These are phyloP conservation scores for Penicillium sclerotigenum DNA, from an alignment of 2,329 filamentous ascomycete species.

Conservation along the genomic window DNA sequence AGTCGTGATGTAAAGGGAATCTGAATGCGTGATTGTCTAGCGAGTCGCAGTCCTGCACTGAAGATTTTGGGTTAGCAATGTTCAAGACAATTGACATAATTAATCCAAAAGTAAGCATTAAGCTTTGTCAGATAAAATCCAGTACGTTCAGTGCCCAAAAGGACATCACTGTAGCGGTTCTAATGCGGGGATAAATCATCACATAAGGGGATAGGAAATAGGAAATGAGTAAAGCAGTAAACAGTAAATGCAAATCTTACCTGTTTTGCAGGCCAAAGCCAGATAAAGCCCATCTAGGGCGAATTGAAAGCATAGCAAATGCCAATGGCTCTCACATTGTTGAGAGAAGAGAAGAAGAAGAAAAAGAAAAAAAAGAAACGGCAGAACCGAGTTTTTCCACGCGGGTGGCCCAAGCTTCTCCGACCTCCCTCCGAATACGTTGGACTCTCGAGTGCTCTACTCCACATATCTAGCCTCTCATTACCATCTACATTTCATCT, in stretches of 20 bases:
- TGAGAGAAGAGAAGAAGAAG: slow-evolving; percentile 15
- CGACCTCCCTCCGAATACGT: slow-evolving; percentile 12
- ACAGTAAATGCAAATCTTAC: slow-evolving; percentile 31
- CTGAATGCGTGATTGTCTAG: slow-evolving; percentile 7
- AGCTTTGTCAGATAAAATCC: slow-evolving; percentile 19
- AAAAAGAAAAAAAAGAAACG: slow-evolving; percentile 9
- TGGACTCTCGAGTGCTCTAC: slow-evolving; percentile 3
- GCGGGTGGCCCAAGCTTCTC: slow-evolving; percentile 31
- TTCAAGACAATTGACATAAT: slow-evolving; percentile 1
- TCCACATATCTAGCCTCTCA: not conserved
- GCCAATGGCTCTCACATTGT: slow-evolving; percentile 23
- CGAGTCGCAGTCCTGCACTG: slow-evolving; percentile 27
- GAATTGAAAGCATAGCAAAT: slow-evolving; percentile 40
- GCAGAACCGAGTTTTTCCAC: slow-evolving; percentile 23
- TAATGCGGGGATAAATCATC: slow-evolving; percentile 49
- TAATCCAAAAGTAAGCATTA: slow-evolving; percentile 19
- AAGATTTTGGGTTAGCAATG: slow-evolving; percentile 24
- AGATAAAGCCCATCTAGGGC: slow-evolving; percentile 36
- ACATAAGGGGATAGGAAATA: slow-evolving; percentile 25
- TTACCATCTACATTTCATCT: slow-evolving; percentile 9
- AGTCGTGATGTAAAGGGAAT: slow-evolving; percentile 13
- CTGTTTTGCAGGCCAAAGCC: slow-evolving; percentile 28
- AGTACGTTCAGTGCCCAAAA: slow-evolving; percentile 43
- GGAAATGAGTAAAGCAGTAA: not conserved
- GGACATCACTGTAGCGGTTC: slow-evolving; percentile 67